Evolutionary conservation across 345 rosid genomes (phyloP), one percentile per base, ranked within the genome.

Genomic region (Euphorbia pulcherrima): DNA sequence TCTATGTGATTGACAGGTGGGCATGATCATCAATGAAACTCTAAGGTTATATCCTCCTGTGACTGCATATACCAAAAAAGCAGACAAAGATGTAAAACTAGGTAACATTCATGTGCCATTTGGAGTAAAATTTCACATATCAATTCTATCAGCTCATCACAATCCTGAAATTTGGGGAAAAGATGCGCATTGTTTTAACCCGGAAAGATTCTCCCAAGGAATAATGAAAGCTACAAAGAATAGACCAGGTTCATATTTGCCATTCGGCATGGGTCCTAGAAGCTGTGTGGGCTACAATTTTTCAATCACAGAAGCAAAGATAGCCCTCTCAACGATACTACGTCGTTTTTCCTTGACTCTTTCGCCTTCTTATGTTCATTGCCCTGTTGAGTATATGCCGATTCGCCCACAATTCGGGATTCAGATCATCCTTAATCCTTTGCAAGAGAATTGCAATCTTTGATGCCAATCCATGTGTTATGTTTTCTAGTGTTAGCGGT

Each of bases 201-300:
- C 82, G 1, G 75, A 81, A 57, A 77, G 86, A 60, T 83, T 81
- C 30, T 64, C 82, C 0, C 60, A 75, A 64, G 82, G 83, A 10
- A 65, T 73, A 0, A 73, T 80, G 55, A 77, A 73, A 30, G 85
- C 83, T 16, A 73, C 82, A 61, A 71, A 67, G 53, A 67, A 78
- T 40, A 80, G 72, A 56, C 26, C 21, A 1, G 76, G 62, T 9
- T 80, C 70, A 41, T 85, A 68, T 63, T 8, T 77, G 11, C 83
- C 85, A 3, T 83, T 79, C 24, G 74, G 82, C 0, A 16, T 77
- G 71, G 86, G 85, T 47, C 70, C 85, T 57, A 72, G 82, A 62
- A 69, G 28, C 27, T 81, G 85, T 11, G 82, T 75, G 5, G 83
- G 89, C 20, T 62, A 63, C 58, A 81, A 71, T 69, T 79, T 73